Conservation (phyloP, 306 rosid species). For the Trifolium fragiferum region DNA sequence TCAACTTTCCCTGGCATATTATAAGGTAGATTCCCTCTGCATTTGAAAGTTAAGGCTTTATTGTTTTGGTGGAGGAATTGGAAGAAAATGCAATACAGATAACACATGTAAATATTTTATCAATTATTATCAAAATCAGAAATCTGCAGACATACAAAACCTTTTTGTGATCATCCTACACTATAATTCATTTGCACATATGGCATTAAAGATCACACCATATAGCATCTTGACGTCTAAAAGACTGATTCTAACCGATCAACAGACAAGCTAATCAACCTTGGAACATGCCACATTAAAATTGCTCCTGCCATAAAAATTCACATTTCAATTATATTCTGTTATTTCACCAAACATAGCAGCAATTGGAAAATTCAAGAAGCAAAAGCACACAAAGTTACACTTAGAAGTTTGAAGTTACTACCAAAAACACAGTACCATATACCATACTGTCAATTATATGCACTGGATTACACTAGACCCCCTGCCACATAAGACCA, state of each 20-base stretch:
- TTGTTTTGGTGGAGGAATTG: not conserved
- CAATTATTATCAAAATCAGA: constrained; percentile 18
- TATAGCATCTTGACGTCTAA: constrained; percentile 5
- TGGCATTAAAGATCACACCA: constrained; percentile 33
- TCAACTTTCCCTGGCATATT: not conserved
- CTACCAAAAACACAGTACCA: not conserved
- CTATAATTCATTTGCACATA: constrained; percentile 28
- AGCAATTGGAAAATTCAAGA: constrained; percentile 12
- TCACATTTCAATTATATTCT: constrained; percentile 4
- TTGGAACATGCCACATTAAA: constrained; percentile 26
- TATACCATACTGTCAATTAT: constrained; percentile 27
- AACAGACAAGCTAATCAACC: constrained; percentile 33
- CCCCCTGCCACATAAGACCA: constrained; percentile 4
- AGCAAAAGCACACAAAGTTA: constrained; percentile 12
- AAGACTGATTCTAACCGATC: constrained; percentile 31
- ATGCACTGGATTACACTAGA: constrained; percentile 14
- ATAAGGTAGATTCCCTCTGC: constrained; percentile 4
- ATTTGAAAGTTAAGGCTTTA: constrained; percentile 1
- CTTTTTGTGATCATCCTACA: constrained; percentile 10
- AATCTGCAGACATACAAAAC: constrained; percentile 12
- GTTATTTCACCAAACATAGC: constrained; percentile 12
- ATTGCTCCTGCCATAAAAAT: constrained; percentile 18
- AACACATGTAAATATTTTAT: constrained; percentile 33
- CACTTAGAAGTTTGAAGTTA: not conserved
- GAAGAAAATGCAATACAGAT: constrained; percentile 15